Evolutionary conservation across 495 filamentous ascomycete genomes (phyloP), one percentile per base, ranked within the genome.

Genomic region (Neurospora terricola): DNA sequence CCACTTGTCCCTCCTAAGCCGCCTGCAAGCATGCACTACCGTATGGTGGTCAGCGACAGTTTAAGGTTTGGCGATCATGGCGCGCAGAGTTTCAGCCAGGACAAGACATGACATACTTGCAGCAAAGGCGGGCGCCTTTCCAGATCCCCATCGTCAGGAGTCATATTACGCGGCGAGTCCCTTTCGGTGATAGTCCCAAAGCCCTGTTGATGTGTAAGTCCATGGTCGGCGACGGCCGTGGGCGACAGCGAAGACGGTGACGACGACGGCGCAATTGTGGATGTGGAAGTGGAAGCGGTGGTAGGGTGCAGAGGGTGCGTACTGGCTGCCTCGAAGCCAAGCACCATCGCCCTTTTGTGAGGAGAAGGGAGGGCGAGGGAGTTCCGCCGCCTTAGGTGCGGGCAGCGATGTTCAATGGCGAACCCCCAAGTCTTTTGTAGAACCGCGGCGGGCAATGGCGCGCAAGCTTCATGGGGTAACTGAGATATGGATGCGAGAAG

Each of bases 21-120:
- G 72, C 96, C 96, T 14, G 96, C 96, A 73, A 98, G 84, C 95
- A 98, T 98, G 78, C 91, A 91, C 93, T 99, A 78, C 43, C 54
- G 69, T 74, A 37, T 4, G 71, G 76, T 76, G 69, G 77, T 78
- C 69, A 73, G 73, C 71, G 48, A 70, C 70, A 42, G 4, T 38
- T 34, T 23, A 9, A 38, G 54, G 12, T 23, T 38, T 18, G 54
- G 43, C 73, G 36, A 36, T 21, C 3, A 4, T 36, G 54, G 54
- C 30, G 54, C n/a, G 12, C 34, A 30, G 69, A 69, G 18, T 34
- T 9, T n/a, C 62, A 34, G 11, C 18, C 59, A 70, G 70, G 42
- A 23, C 70, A 69, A 72, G 68, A 9, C 37, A 39, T 42, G 45
- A 82, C 83, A 70, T 72, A 86, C 85, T 73, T 86, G 81, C 72